These are phyloP conservation scores for Metschnikowia proteae DNA, from an alignment of 805 yeast genomes.

Conservation along the genomic window DNA sequence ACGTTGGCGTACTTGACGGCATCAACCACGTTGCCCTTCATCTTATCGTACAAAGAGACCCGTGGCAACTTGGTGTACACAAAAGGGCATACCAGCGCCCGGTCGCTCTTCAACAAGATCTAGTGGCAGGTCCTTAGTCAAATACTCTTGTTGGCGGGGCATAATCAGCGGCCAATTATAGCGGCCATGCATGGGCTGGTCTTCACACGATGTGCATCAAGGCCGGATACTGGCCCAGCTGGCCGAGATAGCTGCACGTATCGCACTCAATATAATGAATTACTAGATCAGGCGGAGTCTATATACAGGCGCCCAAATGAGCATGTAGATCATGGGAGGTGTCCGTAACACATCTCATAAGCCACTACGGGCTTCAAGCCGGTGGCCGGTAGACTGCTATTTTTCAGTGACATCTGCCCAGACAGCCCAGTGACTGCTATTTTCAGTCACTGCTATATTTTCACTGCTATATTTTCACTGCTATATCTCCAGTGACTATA, in stretches of 20 bases:
- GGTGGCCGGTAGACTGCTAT: too few relatives aligned
- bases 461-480: too few relatives aligned
- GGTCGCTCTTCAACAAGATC: conserved; percentile 36
- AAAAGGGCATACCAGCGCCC: conserved; percentile 34
- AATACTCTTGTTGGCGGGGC: background rate
- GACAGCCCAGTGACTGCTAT: too few relatives aligned
- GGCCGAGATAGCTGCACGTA: background rate
- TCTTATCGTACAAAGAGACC: conserved; percentile 39
- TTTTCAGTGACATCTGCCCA: too few relatives aligned
- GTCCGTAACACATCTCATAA: too few relatives aligned
- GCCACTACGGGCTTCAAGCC: too few relatives aligned
- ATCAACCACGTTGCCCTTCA: conserved; percentile 38
- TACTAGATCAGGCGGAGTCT: background rate
- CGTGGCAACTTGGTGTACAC: conserved; percentile 19
- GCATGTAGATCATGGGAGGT: too few relatives aligned
- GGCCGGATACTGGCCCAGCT: too few relatives aligned
- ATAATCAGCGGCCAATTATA: background rate
- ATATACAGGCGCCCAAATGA: background rate
- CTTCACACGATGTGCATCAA: too few relatives aligned
- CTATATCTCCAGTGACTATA: too few relatives aligned
- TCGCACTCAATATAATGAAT: background rate
- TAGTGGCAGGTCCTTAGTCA: conserved; percentile 5
- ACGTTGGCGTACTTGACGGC: conserved; percentile 37
- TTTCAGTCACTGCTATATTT: too few relatives aligned
- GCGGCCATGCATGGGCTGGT: background rate